Base-by-base conservation (phyloP, 768 basidiomycete genomes). In the Mycena epipterygia region DNA sequence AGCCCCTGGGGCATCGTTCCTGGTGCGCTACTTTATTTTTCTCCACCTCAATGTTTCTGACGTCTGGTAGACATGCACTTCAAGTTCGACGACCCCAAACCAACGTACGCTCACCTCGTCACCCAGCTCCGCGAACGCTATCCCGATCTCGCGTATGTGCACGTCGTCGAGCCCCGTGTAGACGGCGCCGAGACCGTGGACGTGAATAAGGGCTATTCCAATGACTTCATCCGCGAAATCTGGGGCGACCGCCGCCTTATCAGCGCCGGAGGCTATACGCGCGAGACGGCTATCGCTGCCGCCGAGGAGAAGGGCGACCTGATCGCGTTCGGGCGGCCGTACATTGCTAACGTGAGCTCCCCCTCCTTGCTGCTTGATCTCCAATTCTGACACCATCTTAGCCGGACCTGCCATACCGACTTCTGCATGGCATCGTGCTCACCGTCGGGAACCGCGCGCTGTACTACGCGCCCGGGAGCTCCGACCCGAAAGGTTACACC, bases 31-130 rank as follows among this genome's bases (percentile, higher is more conserved):
- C 68, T 81, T 14, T 70, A 72, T 75, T 76, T 9, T 7, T 11
- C 14, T 33, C 11, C 30, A n/a, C 9, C 7, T 19, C 78, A 77
- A 73, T n/a, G n/a, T 41, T 79, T 11, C 76, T 39, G 35, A 62
- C 33, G 37, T 67, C 75, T 33, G 60, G 2, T 46, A 80, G 80
- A 78, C 51, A 83, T 86, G 83, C 73, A 79, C 17, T 84, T 84
- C n/a, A n/a, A n/a, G n/a, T n/a, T n/a, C 80, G 67, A 69, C 4
- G 82, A 88, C 62, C 86, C 85, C 0, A 73, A 78, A 11, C 85
- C 86, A 2, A 84, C 81, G 6, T 89, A 84, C 79, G 59, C 76
- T 0, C 82, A 87, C 77, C 71, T 89, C n/a, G 81, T 84, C 13
- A 59, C 74, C 16, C 61, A 84, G 62, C 68, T 89, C 42, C 74